A percentile compares a stretch with the other conserved stretches of the same genome.
Evolutionary conservation across 1,139 yeast genomes (phyloP).

Genomic region (Suhomyces bokatorum): DNA sequence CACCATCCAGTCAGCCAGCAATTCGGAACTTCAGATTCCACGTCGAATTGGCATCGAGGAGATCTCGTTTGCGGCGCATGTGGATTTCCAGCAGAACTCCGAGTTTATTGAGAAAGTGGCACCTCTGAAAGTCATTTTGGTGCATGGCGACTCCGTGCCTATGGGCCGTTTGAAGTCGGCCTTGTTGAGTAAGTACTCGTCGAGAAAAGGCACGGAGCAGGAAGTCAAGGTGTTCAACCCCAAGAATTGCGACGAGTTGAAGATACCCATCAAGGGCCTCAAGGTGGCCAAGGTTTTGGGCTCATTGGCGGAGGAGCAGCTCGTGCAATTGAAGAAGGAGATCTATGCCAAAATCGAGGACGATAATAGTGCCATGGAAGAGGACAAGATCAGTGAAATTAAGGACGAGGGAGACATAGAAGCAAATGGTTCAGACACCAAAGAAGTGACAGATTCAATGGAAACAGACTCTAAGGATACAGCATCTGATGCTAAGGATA

Average conservation of each 20-base stretch:
- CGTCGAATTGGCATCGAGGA: conserved; percentile 90
- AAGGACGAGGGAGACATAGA: too few relatives aligned
- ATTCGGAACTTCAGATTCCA: conserved; percentile 83
- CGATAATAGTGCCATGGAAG: conserved; percentile 20
- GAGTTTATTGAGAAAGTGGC: conserved; percentile 86
- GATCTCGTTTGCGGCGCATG: conserved; percentile 98
- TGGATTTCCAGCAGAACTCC: conserved; percentile 90
- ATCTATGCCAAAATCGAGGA: conserved; percentile 25
- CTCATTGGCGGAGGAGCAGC: conserved; percentile 59
- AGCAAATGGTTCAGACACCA: neutral
- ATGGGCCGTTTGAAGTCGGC: conserved; percentile 98
- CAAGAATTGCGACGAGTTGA: conserved; percentile 80
- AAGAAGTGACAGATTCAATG: conserved; percentile 8
- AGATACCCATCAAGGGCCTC: conserved; percentile 75
- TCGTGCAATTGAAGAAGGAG: conserved; percentile 33
- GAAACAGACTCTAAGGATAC: conserved; percentile 9
- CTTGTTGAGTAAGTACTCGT: conserved; percentile 78
- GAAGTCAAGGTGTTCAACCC: conserved; percentile 96
- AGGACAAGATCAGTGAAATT: conserved; percentile 12
- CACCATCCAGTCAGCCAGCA: conserved; percentile 75
- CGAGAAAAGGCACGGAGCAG: conserved; percentile 79
- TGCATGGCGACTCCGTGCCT: conserved; percentile 97
- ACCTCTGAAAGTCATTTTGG: conserved; percentile 81
- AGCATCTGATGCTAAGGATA: neutral
- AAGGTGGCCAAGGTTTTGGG: conserved; percentile 89